Evolutionary conservation across 2,329 filamentous ascomycete genomes (phyloP).

Genomic region (Neonectria ditissima): DNA sequence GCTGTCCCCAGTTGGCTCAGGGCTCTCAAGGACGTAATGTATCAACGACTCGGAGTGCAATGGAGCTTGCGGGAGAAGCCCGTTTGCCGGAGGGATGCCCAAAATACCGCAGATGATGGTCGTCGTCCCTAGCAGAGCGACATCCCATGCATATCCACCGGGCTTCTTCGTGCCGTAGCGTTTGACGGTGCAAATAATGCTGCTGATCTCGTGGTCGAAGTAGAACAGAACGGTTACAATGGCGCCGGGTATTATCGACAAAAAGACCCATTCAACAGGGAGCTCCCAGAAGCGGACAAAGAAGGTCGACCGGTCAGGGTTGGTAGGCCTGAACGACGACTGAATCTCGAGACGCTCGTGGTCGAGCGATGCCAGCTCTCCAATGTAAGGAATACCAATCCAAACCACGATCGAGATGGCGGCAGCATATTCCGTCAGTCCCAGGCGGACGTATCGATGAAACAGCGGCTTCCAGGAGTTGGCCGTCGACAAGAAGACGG

Average conservation of each 20-base stretch:
- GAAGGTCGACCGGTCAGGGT: slow-evolving; percentile 65
- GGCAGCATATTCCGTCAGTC: slow-evolving; percentile 72
- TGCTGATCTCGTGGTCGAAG: slow-evolving; percentile 77
- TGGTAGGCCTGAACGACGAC: slow-evolving; percentile 66
- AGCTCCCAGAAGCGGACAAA: slow-evolving; percentile 74
- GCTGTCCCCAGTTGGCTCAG: slow-evolving; percentile 49
- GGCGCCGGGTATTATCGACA: slow-evolving; percentile 70
- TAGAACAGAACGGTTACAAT: slow-evolving; percentile 77
- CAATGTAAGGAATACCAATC: slow-evolving; percentile 71
- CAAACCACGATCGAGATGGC: slow-evolving; percentile 75
- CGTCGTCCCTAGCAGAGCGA: slow-evolving; percentile 70
- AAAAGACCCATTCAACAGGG: slow-evolving; percentile 69
- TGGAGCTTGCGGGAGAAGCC: slow-evolving; percentile 73
- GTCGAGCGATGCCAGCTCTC: slow-evolving; percentile 68
- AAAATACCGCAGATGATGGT: slow-evolving; percentile 74
- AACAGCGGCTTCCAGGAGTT: slow-evolving; percentile 72
- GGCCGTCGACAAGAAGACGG: slow-evolving; percentile 71
- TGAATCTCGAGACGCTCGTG: slow-evolving; percentile 69
- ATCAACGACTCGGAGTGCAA: slow-evolving; percentile 73
- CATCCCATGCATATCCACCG: slow-evolving; percentile 74
- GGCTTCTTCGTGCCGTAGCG: slow-evolving; percentile 72
- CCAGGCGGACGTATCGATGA: slow-evolving; percentile 70
- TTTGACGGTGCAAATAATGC: slow-evolving; percentile 73
- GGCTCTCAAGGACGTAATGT: slow-evolving; percentile 61
- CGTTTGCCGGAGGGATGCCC: slow-evolving; percentile 75